These are phyloP conservation scores for Mycena citricolor DNA, from an alignment of 1,284 basidiomycete genomes.

Conservation along the genomic window DNA sequence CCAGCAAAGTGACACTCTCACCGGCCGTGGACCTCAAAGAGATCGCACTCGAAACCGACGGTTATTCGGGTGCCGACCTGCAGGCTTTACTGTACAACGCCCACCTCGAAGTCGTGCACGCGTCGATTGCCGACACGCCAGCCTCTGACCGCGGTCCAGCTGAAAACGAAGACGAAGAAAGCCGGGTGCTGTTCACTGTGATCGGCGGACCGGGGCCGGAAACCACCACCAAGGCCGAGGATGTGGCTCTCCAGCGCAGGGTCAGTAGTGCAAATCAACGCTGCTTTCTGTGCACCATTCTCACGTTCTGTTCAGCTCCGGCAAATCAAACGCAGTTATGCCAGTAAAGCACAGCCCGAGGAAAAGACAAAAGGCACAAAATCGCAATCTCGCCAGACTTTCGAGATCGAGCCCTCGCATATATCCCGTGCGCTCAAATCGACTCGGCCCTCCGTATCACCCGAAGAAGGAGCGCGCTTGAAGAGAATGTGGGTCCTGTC, in stretches of 20 bases:
- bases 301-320: slow-evolving; percentile 32
- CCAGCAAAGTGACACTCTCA: slow-evolving; percentile 71
- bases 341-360: slow-evolving; percentile 4
- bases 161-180: slow-evolving; percentile 35
- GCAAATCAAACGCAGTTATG: slow-evolving; percentile 34
- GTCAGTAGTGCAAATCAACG: too few species aligned
- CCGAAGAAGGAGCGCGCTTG: slow-evolving; percentile 68
- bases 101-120: slow-evolving; percentile 90
- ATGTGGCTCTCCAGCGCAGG: slow-evolving; percentile 54
- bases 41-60: slow-evolving; percentile 76
- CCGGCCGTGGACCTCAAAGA: slow-evolving; percentile 65
- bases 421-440: slow-evolving; percentile 65
- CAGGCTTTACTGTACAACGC: slow-evolving; percentile 97
- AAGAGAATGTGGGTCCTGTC: slow-evolving; percentile 65
- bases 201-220: slow-evolving; percentile 41
- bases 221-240: slow-evolving; percentile 59
- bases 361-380: slow-evolving; percentile 23
- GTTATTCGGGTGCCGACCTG: slow-evolving; percentile 94
- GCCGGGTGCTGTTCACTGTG: slow-evolving; percentile 45
- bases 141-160: slow-evolving; percentile 22
- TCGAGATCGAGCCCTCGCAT: slow-evolving; percentile 57
- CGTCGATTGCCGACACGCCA: slow-evolving; percentile 44
- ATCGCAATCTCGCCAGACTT: slow-evolving; percentile 22
- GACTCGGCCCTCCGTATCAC: slow-evolving; percentile 81
- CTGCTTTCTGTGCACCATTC: slow-evolving; percentile 3